Evolutionary conservation across 2,329 filamentous ascomycete species (phyloP).

Genomic region (Penicillium griseofulvum): DNA sequence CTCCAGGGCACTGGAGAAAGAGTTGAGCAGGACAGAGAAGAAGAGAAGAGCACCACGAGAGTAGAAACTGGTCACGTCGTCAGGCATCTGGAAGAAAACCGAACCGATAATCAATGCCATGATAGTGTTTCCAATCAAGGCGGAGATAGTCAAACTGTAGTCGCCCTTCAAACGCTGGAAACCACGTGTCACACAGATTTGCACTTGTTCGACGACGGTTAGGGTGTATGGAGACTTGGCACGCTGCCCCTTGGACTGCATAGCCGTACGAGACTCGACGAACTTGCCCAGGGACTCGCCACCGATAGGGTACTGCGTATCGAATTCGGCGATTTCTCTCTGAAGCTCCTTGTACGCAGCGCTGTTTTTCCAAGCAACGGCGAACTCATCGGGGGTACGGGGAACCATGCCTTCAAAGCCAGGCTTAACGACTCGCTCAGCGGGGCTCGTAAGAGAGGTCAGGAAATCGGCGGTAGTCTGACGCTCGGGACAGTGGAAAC

Average conservation of each 20-base stretch:
- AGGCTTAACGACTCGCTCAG: constrained; percentile 55
- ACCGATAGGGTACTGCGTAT: constrained; percentile 43
- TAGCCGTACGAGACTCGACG: constrained; percentile 41
- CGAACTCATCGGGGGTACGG: constrained; percentile 69
- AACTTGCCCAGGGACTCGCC: constrained; percentile 43
- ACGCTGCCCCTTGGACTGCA: constrained; percentile 52
- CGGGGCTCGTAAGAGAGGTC: constrained; percentile 65
- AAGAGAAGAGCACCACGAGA: constrained; percentile 76
- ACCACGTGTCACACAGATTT: constrained; percentile 76
- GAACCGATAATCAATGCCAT: constrained; percentile 76
- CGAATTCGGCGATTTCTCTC: constrained; percentile 46
- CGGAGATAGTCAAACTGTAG: constrained; percentile 67
- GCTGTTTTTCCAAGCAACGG: constrained; percentile 54
- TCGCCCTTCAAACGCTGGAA: constrained; percentile 76
- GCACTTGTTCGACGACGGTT: constrained; percentile 71
- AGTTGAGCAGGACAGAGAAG: constrained; percentile 84
- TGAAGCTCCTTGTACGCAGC: constrained; percentile 45
- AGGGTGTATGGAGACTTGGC: constrained; percentile 77
- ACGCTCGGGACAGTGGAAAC: constrained; percentile 66
- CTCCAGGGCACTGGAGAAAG: constrained; percentile 75
- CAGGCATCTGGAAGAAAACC: constrained; percentile 74
- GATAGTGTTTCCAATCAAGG: constrained; percentile 65
- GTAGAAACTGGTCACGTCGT: constrained; percentile 71
- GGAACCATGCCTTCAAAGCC: constrained; percentile 65
- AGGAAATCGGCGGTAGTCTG: constrained; percentile 72